Base-by-base conservation (phyloP, 169 alveolate genomes). In the Besnoitia besnoiti region DNA sequence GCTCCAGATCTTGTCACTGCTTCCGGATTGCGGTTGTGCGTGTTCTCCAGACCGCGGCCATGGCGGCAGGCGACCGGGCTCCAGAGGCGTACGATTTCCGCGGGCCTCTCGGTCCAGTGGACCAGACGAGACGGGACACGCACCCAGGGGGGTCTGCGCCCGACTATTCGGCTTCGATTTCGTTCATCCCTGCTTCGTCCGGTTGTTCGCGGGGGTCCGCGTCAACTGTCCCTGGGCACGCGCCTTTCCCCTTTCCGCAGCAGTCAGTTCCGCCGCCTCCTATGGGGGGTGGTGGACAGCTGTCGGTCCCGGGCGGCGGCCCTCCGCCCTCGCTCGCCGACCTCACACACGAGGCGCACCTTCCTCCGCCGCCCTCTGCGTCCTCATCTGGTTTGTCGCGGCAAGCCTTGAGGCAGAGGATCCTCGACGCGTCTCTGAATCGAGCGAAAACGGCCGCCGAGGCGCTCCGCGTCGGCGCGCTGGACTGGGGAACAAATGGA, bases 101-200 rank as follows among this genome's bases (percentile, higher is more conserved):
- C 39, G 80, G 80, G 39, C 80, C 80, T 33, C 80, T 67, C 4
- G 80, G 80, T 14, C 80, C 80, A 16, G n/a, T 67, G 80, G 80
- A 42, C 14, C 80, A 67, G 44, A 67, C 44, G 21, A 37, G 80
- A 1, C 46, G n/a, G 1, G 80, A 30, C 39, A 35, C 4, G 62
- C 62, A 50, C n/a, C n/a, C n/a, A n/a, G n/a, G n/a, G 33, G 67
- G 33, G 67, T 21, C 67, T 2, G 47, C 24, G 30, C 39, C 80
- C 0, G 44, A 67, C 80, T 67, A 67, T 42, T 67, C 80, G 1
- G 80, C 80, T 33, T 21, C 39, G 3, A 67, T 67, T 67, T 67
- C 80, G 10, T 67, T 67, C 42, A n/a, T 67, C 39, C 80, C 80
- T 16, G 80, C 80, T n/a, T 67, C 80, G 19, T 50, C 62, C 19